Percentiles rank a stretch among this genome's conserved stretches.
phyloP scores from a whole-genome alignment of 106 monocot species.

The Dendrobium catenatum region DNA sequence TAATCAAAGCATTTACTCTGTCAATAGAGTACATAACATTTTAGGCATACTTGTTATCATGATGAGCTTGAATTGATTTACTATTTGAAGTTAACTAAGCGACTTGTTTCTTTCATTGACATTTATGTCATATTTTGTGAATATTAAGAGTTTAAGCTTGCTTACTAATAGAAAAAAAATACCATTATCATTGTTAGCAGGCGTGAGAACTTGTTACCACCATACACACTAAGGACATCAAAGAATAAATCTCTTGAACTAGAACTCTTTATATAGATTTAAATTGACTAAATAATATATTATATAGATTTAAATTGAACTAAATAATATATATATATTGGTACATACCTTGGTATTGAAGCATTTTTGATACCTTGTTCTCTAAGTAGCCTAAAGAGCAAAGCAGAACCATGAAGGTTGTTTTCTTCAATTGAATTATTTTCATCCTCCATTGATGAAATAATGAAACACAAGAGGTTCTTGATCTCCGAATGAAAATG shows the following conservation, averaged over 20 bases:
- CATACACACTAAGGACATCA: too few species aligned
- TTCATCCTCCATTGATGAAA: neutral
- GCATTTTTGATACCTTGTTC: conserved; percentile 4
- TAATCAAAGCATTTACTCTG: conserved; percentile 8
- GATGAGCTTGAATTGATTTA: neutral
- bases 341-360: neutral
- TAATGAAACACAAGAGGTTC: neutral
- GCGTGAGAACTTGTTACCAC: neutral
- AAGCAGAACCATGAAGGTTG: conserved; percentile 4
- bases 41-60: neutral
- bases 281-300: neutral
- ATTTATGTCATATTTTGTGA: neutral
- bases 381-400: conserved; percentile 16
- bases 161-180: too few species aligned
- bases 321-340: neutral
- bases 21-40: neutral
- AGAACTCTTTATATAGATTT: neutral
- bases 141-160: neutral
- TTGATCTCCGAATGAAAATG: conserved; percentile 21
- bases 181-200: too few species aligned
- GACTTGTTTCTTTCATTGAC: neutral
- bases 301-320: neutral
- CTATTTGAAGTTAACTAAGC: neutral
- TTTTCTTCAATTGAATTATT: neutral
- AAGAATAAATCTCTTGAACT: too few species aligned